These are phyloP conservation scores for Aspergillus taichungensis DNA, from an alignment of 495 filamentous ascomycete species.

Conservation along the genomic window DNA sequence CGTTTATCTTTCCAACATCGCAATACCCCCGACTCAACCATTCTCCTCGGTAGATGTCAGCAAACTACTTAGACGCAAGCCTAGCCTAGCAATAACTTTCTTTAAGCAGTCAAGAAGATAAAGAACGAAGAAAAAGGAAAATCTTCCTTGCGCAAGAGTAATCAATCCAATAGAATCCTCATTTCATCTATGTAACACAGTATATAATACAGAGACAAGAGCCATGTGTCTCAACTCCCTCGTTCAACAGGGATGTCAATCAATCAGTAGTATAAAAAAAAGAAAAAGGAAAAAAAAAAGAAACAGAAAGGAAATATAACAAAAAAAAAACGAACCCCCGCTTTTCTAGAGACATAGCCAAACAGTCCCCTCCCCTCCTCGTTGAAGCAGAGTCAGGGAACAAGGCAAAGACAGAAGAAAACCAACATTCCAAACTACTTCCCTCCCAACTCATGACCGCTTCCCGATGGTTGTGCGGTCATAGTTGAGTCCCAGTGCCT, in stretches of 20 bases:
- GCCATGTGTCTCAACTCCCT: not conserved
- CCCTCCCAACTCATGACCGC: constrained; percentile 1
- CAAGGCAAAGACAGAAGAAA: not conserved
- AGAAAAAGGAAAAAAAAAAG: not conserved
- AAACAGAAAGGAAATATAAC: not conserved
- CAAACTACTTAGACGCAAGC: too few species aligned
- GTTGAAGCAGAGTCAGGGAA: not conserved
- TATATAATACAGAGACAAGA: constrained; percentile 12
- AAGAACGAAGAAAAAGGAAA: too few species aligned
- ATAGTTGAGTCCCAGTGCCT: constrained; percentile 32
- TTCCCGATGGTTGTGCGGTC: constrained; percentile 16
- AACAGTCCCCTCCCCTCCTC: too few species aligned
- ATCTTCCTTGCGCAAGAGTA: too few species aligned
- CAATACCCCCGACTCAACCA: too few species aligned
- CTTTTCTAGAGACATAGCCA: not conserved
- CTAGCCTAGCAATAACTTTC: too few species aligned
- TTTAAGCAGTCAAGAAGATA: too few species aligned
- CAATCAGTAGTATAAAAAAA: constrained; percentile 1
- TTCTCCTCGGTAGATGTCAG: too few species aligned
- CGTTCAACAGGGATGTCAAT: too few species aligned
- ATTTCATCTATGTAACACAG: constrained; percentile 7
- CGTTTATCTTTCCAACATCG: too few species aligned
- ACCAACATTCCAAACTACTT: constrained; percentile 1
- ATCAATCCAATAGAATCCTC: not conserved
- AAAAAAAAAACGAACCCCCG: not conserved